Evolutionary conservation across 441 rosid genomes (phyloP), one percentile per base, ranked within the genome.

Genomic region (Manihot esculenta): DNA sequence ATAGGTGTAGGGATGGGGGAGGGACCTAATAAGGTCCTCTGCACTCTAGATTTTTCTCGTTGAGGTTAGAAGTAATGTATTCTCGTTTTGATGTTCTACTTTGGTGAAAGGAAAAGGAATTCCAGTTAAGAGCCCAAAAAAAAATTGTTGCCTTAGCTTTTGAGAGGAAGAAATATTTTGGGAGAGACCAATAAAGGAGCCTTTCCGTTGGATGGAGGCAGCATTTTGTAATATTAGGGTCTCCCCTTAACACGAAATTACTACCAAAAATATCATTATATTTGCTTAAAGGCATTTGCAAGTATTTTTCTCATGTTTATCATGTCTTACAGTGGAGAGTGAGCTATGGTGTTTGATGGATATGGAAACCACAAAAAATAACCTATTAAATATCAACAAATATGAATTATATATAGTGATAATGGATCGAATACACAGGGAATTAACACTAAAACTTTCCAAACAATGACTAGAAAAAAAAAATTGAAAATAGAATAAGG

Each of bases 271-370:
- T 27, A 55, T 58, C 57, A 7, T 12, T 57, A 23, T 26, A 51
- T 69, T 71, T 70, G 30, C 77, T 64, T 44, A 1, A 42, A 33
- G 45, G 51, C 57, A 63, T 55, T 35, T 70, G 42, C 48, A 59
- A 66, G 15, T 56, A 38, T 69, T 23, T 62, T 57, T 21, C 35
- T 68, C 2, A 49, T 57, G 50, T 48, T 20, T 49, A 70, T 23
- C 49, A 18, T 73, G 67, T 51, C 14, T 73, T 44, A 0, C 50
- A 33, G 50, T 47, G 49, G 50, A 60, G 54, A 21, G 5, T 77
- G 60, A 42, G 33, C n/a, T 42, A 33, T 49, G 38, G 66, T 44
- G n/a, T n/a, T n/a, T n/a, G n/a, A n/a, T n/a, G n/a, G n/a, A n/a
- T n/a, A n/a, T n/a, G n/a, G n/a, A n/a, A n/a, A n/a, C n/a, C n/a